phyloP scores from a whole-genome alignment of 2,329 filamentous ascomycete genomes.

The Orbilia blumenaviensis region DNA sequence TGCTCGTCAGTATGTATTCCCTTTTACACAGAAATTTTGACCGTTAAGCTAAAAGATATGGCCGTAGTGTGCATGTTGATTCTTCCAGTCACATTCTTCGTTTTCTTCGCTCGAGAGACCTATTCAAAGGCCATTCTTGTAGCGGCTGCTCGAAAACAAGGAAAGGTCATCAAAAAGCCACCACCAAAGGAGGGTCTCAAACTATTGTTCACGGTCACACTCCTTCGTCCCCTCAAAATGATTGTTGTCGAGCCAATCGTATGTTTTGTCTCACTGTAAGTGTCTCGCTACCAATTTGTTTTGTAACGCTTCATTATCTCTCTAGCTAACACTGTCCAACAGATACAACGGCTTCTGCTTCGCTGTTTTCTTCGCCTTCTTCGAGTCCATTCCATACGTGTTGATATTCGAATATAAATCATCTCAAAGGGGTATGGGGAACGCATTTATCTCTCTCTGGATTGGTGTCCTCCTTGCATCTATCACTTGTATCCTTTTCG shows the following conservation, averaged over 20 bases:
- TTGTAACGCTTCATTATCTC: no score
- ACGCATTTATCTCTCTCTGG: conserved; percentile 55
- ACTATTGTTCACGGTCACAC: conserved; percentile 72
- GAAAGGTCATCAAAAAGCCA: conserved; percentile 23
- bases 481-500: conserved; percentile 46
- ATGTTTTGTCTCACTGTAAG: conserved; percentile 64
- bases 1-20: conserved; percentile 34
- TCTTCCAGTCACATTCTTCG: conserved; percentile 3
- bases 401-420: conserved; percentile 53
- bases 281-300: no score
- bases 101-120: conserved; percentile 65
- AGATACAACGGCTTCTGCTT: conserved; percentile 77
- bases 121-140: conserved; percentile 69
- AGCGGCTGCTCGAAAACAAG: conserved; percentile 55
- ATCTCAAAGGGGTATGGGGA: conserved; percentile 52
- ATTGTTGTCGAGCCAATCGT: conserved; percentile 77
- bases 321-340: conserved; percentile 61
- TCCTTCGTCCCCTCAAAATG: conserved; percentile 78
- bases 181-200: conserved; percentile 63
- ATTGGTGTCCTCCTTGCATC: conserved; percentile 56
- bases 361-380: conserved; percentile 75
- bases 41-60: background rate
- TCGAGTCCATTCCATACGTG: conserved; percentile 61
- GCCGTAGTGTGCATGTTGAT: conserved; percentile 51
- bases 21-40: background rate